Evolutionary conservation across 1,139 yeast genomes (phyloP).

Genomic region (Kodamaea alishanica): DNA sequence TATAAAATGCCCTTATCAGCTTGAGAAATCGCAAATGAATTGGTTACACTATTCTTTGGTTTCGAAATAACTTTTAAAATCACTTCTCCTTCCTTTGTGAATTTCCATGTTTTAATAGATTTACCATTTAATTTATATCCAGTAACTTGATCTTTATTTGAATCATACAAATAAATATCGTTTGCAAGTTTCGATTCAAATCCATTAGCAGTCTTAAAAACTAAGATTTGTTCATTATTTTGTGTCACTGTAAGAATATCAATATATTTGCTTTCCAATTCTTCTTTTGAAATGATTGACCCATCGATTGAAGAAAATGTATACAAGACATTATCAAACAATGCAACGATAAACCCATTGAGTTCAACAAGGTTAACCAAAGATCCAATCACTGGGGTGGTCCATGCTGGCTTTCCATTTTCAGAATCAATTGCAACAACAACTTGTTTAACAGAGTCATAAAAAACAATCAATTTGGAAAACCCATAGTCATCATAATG

Average conservation of each 20-base stretch:
- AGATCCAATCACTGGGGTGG: conserved; percentile 12
- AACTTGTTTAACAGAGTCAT: conserved; percentile 18
- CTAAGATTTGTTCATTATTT: conserved; percentile 5
- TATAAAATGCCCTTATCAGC: conserved; percentile 74
- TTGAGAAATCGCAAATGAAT: conserved; percentile 68
- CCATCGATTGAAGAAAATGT: conserved; percentile 28
- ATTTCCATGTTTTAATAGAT: conserved; percentile 27
- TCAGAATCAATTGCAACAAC: conserved; percentile 33
- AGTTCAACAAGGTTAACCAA: conserved; percentile 17
- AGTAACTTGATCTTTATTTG: conserved; percentile 13
- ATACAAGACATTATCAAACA: conserved; percentile 18
- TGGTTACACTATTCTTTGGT: conserved; percentile 43
- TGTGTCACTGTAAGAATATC: conserved; percentile 7
- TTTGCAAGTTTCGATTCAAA: conserved; percentile 1
- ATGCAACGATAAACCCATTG: conserved; percentile 20
- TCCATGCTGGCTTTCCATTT: conserved; percentile 30
- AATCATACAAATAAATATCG: conserved; percentile 19
- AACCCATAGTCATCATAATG: conserved; percentile 30
- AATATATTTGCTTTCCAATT: conserved; percentile 6
- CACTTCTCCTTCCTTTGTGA: conserved; percentile 16
- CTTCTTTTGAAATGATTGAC: conserved; percentile 3
- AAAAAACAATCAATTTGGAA: conserved; percentile 31
- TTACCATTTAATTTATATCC: conserved; percentile 23
- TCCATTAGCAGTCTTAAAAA: conserved; percentile 2
- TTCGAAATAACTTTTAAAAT: conserved; percentile 21